Conservation (phyloP, 306 rosid genomes). For the Lathyrus sativus region DNA sequence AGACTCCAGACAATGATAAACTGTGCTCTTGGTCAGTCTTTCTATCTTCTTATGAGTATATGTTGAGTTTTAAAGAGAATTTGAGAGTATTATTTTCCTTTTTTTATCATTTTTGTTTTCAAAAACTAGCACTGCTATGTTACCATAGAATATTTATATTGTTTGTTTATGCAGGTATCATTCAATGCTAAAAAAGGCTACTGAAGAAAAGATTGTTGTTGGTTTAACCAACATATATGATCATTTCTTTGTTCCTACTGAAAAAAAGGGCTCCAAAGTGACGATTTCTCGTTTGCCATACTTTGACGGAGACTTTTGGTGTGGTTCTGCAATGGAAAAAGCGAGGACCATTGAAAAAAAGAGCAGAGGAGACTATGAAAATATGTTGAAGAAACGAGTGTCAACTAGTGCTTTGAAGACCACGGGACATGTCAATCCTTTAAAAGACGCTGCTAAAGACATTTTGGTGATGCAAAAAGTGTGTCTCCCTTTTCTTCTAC, state of each 20-base stretch:
- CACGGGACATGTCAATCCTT: slow-evolving; percentile 56
- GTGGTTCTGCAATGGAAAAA: slow-evolving; percentile 42
- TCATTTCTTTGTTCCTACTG: slow-evolving; percentile 48
- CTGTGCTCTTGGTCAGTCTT: slow-evolving; percentile 56
- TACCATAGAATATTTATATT: slow-evolving; percentile 13
- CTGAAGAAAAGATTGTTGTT: slow-evolving; percentile 55
- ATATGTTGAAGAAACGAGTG: slow-evolving; percentile 19
- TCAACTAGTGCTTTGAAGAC: slow-evolving; percentile 50
- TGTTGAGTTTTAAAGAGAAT: background rate
- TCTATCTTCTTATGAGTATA: background rate
- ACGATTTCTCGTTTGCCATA: slow-evolving; percentile 64
- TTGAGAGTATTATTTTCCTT: background rate
- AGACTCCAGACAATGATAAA: slow-evolving; percentile 57
- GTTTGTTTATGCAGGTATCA: slow-evolving; percentile 47
- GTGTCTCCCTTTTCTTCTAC: slow-evolving; percentile 26
- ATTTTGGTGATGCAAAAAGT: slow-evolving; percentile 62
- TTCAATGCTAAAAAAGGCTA: slow-evolving; percentile 57
- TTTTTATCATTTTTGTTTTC: too few relatives aligned
- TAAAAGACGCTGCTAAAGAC: slow-evolving; percentile 47
- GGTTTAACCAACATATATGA: slow-evolving; percentile 54
- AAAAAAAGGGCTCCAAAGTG: slow-evolving; percentile 44
- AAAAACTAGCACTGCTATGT: background rate
- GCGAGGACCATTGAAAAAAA: slow-evolving; percentile 42
- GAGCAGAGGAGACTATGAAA: slow-evolving; percentile 36
- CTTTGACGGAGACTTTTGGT: slow-evolving; percentile 78